Evolutionary conservation across 169 alveolate genomes (phyloP).

Genomic region (Plasmodium gallinaceum): DNA sequence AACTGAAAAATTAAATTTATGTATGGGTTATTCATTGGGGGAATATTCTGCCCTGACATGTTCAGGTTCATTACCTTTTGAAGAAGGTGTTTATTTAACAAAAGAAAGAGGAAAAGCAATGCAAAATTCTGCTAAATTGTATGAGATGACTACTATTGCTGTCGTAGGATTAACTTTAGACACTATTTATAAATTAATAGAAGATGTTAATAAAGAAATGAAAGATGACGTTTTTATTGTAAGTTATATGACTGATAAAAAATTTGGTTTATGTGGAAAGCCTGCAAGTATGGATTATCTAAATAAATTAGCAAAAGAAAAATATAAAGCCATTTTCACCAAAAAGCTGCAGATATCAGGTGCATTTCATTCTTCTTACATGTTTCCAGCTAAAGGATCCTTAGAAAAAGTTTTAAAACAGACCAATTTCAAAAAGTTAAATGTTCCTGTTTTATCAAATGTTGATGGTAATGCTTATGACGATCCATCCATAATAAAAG

Average conservation of each 20-base stretch:
- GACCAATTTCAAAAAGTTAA: conserved; percentile 47
- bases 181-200: conserved; percentile 52
- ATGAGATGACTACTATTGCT: conserved; percentile 75
- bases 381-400: conserved; percentile 79
- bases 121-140: conserved; percentile 79
- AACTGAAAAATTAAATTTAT: conserved; percentile 44
- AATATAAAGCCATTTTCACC: conserved; percentile 70
- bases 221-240: conserved; percentile 70
- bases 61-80: conserved; percentile 79
- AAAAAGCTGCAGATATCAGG: conserved; percentile 78
- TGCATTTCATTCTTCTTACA: conserved; percentile 78
- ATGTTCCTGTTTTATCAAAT: conserved; percentile 79
- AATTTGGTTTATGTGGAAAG: conserved; percentile 76
- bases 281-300: conserved; percentile 70
- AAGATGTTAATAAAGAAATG: conserved; percentile 59
- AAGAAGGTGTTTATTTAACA: conserved; percentile 81
- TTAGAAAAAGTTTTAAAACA: conserved; percentile 58
- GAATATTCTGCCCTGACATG: conserved; percentile 82
- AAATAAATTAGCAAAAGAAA: conserved; percentile 67
- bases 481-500: conserved; percentile 77
- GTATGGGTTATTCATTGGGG: conserved; percentile 82
- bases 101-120: conserved; percentile 79
- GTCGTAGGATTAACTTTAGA: conserved; percentile 79
- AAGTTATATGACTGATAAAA: conserved; percentile 74
- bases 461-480: conserved; percentile 81